phyloP scores from a whole-genome alignment of 2,329 filamentous ascomycete species.

The Sporothrix mexicana region DNA sequence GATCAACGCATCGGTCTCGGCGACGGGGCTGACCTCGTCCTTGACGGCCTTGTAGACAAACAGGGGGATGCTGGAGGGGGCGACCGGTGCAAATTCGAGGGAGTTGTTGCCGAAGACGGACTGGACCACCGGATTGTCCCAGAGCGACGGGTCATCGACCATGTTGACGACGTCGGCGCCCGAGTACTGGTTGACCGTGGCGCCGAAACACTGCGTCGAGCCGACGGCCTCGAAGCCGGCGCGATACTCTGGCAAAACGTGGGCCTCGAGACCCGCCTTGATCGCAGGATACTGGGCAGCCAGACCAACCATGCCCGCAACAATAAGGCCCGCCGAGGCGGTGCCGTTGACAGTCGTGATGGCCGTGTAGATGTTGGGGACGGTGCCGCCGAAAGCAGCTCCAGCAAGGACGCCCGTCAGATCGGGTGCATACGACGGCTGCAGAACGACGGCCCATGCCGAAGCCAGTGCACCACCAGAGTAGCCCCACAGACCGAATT shows the following conservation, averaged over 20 bases:
- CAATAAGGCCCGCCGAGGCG: conserved; percentile 41
- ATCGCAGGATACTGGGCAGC: conserved; percentile 34
- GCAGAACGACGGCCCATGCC: conserved; percentile 55
- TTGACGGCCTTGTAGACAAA: conserved; percentile 54
- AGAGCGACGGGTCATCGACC: conserved; percentile 20
- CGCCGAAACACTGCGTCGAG: no score
- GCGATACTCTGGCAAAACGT: conserved; percentile 39
- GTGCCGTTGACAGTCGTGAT: conserved; percentile 46
- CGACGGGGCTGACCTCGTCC: conserved; percentile 45
- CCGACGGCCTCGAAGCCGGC: conserved; percentile 38
- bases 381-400: conserved; percentile 52
- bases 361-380: conserved; percentile 49
- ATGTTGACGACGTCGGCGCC: conserved; percentile 37
- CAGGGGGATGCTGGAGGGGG: conserved; percentile 47
- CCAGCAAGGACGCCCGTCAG: conserved; percentile 41
- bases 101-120: conserved; percentile 43
- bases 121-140: conserved; percentile 38
- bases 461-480: conserved; percentile 55
- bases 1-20: conserved; percentile 30
- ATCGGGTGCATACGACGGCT: conserved; percentile 54
- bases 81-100: conserved; percentile 14
- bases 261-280: background rate
- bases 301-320: conserved; percentile 35
- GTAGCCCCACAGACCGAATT: conserved; percentile 57
- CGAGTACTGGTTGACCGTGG: conserved; percentile 43